phyloP scores from a whole-genome alignment of 768 basidiomycete species.

The Panellus pusillus region DNA sequence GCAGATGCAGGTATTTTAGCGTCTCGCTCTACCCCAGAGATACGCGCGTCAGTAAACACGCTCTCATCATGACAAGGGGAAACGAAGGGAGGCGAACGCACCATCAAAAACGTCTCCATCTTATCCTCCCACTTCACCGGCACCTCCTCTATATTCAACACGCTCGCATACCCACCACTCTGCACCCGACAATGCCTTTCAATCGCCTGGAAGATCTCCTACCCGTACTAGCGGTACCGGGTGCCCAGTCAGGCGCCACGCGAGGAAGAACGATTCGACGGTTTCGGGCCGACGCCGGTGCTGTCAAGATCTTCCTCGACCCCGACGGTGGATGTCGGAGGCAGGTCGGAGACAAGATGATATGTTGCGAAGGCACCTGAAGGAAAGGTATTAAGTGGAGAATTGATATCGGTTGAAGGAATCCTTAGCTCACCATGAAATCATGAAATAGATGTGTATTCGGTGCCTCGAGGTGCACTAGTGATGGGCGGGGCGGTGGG shows the following conservation, averaged over 20 bases:
- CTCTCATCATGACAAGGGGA: not conserved
- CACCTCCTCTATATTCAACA: slow-evolving; percentile 81
- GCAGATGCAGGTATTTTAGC: slow-evolving; percentile 84
- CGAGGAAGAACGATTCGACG: slow-evolving; percentile 89
- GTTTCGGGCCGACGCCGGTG: no score
- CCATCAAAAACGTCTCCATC: slow-evolving; percentile 96
- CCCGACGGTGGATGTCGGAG: no score
- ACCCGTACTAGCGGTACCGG: slow-evolving; percentile 79
- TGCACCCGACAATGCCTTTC: slow-evolving; percentile 75
- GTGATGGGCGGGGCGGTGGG: no score
- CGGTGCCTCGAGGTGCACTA: no score
- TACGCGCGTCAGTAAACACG: not conserved
- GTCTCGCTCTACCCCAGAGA: slow-evolving; percentile 67
- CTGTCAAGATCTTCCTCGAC: no score
- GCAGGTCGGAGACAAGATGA: no score
- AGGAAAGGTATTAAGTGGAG: no score
- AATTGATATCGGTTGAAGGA: no score
- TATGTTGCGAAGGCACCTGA: no score
- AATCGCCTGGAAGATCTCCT: slow-evolving; percentile 89
- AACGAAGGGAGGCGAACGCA: slow-evolving; percentile 33
- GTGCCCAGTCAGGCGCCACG: slow-evolving; percentile 88
- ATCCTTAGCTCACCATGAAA: no score
- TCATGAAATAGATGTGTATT: no score
- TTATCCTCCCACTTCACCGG: slow-evolving; percentile 74
- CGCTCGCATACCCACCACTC: slow-evolving; percentile 82